Conservation (phyloP, 768 basidiomycete genomes). For the Tricholoma sp. region DNA sequence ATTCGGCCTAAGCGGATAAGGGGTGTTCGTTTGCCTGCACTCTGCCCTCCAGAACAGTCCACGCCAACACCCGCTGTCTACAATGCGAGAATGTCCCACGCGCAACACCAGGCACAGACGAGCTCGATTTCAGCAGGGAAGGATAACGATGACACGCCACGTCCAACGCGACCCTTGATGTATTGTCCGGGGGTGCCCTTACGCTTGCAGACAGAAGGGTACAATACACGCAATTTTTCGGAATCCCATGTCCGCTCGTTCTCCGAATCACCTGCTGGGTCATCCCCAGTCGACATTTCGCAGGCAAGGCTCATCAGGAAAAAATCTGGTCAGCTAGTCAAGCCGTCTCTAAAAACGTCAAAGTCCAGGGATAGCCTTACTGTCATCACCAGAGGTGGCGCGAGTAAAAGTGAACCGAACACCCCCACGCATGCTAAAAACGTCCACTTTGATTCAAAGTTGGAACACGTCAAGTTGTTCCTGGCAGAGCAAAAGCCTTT, state of each 20-base stretch:
- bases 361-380: slow-evolving; percentile 47
- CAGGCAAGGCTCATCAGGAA: slow-evolving; percentile 65
- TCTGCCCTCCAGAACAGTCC: slow-evolving; percentile 34
- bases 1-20: slow-evolving; percentile 33
- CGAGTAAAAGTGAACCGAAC: slow-evolving; percentile 69
- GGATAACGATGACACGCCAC: slow-evolving; percentile 24
- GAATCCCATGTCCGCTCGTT: slow-evolving; percentile 25
- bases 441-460: slow-evolving; percentile 88
- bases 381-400: slow-evolving; percentile 42
- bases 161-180: slow-evolving; percentile 26
- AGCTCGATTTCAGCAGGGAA: slow-evolving; percentile 5
- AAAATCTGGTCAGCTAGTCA: slow-evolving; percentile 91
- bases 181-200: slow-evolving; percentile 38
- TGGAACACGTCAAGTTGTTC: slow-evolving; percentile 94
- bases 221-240: slow-evolving; percentile 23
- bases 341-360: slow-evolving; percentile 80
- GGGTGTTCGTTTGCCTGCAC: slow-evolving; percentile 20
- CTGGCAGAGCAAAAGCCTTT: slow-evolving; percentile 92
- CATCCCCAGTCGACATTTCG: slow-evolving; percentile 21
- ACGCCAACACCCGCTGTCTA: slow-evolving; percentile 36
- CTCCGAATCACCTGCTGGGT: slow-evolving; percentile 16
- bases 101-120: slow-evolving; percentile 6
- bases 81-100: slow-evolving; percentile 10
- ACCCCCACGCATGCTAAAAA: slow-evolving; percentile 78
- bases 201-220: slow-evolving; percentile 24